phyloP scores from a whole-genome alignment of 306 rosid species.

The Acacia acuminata region DNA sequence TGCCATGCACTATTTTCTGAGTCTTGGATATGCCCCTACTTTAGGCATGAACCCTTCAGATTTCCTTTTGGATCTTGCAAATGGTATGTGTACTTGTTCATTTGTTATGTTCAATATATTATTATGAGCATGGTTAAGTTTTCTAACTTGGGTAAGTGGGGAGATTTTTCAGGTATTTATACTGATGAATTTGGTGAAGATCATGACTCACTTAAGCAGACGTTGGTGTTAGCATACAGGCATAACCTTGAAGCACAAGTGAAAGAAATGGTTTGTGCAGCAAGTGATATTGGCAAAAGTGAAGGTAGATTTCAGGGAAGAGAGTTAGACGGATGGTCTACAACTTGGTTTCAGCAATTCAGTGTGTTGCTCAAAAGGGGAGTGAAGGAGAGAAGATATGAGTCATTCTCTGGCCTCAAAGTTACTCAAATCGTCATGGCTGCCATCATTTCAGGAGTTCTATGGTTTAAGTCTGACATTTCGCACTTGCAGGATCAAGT shows the following conservation, averaged over 20 bases:
- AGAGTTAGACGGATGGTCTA: constrained; percentile 51
- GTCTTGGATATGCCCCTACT: constrained; percentile 56
- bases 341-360: constrained; percentile 76
- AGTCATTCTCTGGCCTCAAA: constrained; percentile 55
- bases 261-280: constrained; percentile 36
- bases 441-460: constrained; percentile 57
- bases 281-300: background rate
- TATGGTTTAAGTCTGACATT: constrained; percentile 63
- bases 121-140: background rate
- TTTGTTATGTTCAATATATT: background rate
- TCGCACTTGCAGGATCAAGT: constrained; percentile 74
- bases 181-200: constrained; percentile 43
- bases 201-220: constrained; percentile 40
- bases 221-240: constrained; percentile 44
- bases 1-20: constrained; percentile 61
- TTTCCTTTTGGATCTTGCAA: constrained; percentile 78
- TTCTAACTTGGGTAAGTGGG: background rate
- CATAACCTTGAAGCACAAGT: constrained; percentile 31
- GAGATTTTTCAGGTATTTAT: constrained; percentile 44
- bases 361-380: constrained; percentile 62
- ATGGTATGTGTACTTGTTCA: constrained; percentile 43
- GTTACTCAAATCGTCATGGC: constrained; percentile 52
- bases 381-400: constrained; percentile 61
- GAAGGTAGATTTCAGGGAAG: constrained; percentile 37
- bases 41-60: constrained; percentile 81